Evolutionary conservation across 208 protist genomes (phyloP).

Genomic region (Leishmania turanica): DNA sequence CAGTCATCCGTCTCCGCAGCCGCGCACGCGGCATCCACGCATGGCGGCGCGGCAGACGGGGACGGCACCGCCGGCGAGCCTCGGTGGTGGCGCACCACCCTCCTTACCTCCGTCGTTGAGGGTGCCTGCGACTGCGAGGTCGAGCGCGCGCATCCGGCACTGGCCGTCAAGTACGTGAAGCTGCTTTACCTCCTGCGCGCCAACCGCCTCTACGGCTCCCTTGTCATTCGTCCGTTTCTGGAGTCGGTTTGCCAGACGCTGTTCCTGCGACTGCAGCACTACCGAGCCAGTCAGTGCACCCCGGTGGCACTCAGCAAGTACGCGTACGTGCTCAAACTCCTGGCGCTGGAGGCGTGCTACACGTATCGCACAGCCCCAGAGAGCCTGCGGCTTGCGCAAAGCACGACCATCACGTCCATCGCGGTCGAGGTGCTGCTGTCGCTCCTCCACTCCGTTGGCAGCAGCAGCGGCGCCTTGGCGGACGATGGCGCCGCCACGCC

Average conservation of each 20-base stretch:
- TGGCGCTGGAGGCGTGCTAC: slow-evolving; percentile 73
- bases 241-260: slow-evolving; percentile 58
- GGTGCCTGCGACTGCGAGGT: slow-evolving; percentile 54
- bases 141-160: slow-evolving; percentile 48
- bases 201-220: slow-evolving; percentile 58
- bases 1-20: slow-evolving; percentile 9
- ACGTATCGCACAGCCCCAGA: slow-evolving; percentile 37
- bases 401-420: slow-evolving; percentile 43
- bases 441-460: slow-evolving; percentile 38
- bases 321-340: slow-evolving; percentile 84
- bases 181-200: slow-evolving; percentile 73
- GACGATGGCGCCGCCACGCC: background rate
- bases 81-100: slow-evolving; percentile 32
- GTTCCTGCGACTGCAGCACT: slow-evolving; percentile 65
- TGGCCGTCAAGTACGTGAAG: slow-evolving; percentile 86
- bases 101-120: slow-evolving; percentile 64
- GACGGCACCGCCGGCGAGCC: slow-evolving; percentile 2
- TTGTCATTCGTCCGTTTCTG: slow-evolving; percentile 52
- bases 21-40: slow-evolving; percentile 10
- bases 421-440: slow-evolving; percentile 46
- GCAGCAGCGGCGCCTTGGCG: background rate
- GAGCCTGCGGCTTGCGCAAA: slow-evolving; percentile 36
- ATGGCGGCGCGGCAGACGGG: background rate
- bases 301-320: slow-evolving; percentile 83
- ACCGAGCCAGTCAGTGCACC: slow-evolving; percentile 46